Conservation (phyloP, 805 yeast species). For the Metschnikowia baotianmanensis region DNA sequence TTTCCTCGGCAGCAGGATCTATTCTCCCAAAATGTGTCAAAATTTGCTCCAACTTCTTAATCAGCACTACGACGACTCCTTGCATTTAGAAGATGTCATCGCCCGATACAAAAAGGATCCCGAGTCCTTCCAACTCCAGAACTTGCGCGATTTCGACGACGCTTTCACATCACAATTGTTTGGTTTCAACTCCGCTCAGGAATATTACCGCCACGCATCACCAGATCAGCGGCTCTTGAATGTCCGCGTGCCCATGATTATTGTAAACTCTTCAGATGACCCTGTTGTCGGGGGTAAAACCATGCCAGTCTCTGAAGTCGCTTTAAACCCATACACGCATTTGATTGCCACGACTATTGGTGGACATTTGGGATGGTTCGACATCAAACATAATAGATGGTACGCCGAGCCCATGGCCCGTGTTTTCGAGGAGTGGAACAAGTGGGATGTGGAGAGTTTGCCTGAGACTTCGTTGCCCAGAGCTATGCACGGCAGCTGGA, state of each 20-base stretch:
- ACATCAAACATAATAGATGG: slow-evolving; percentile 33
- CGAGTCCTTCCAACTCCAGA: slow-evolving; percentile 29
- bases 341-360: slow-evolving; percentile 62
- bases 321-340: slow-evolving; percentile 55
- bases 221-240: slow-evolving; percentile 55
- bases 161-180: slow-evolving; percentile 57
- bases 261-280: slow-evolving; percentile 64
- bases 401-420: slow-evolving; percentile 36
- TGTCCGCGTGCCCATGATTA: slow-evolving; percentile 59
- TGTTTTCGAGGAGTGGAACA: slow-evolving; percentile 32
- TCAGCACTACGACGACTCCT: slow-evolving; percentile 29
- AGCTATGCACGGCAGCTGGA: slow-evolving; percentile 31
- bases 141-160: slow-evolving; percentile 58
- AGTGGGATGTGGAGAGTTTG: slow-evolving; percentile 23
- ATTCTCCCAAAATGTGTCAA: slow-evolving; percentile 43
- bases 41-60: slow-evolving; percentile 34
- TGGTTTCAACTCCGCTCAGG: slow-evolving; percentile 60
- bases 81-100: slow-evolving; percentile 24
- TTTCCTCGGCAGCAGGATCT: slow-evolving; percentile 35
- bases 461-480: slow-evolving; percentile 24
- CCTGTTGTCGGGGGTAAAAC: slow-evolving; percentile 57
- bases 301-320: slow-evolving; percentile 50
- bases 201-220: slow-evolving; percentile 65
- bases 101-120: slow-evolving; percentile 32
- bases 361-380: slow-evolving; percentile 64